These are phyloP conservation scores for Mycena citricolor DNA, from an alignment of 1,284 basidiomycete genomes.

Conservation along the genomic window DNA sequence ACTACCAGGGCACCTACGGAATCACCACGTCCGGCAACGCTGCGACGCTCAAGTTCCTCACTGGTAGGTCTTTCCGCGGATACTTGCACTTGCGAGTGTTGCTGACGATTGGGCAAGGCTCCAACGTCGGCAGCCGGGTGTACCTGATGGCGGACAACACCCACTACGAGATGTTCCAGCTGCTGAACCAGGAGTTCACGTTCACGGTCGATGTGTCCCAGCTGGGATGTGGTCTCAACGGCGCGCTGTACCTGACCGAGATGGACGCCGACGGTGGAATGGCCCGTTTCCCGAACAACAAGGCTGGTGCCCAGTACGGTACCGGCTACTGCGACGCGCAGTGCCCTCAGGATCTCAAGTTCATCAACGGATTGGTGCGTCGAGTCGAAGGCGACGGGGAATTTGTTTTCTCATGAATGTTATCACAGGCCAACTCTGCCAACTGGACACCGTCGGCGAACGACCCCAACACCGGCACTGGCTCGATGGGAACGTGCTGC, in stretches of 20 bases:
- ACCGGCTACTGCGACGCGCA: conserved; percentile 55
- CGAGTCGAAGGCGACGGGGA: too few relatives aligned
- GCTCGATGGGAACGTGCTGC: conserved; percentile 47
- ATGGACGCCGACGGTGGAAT: conserved; percentile 58
- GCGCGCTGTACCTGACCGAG: conserved; percentile 38
- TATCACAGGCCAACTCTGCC: conserved; percentile 30
- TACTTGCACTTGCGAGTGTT: too few relatives aligned
- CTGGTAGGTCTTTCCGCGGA: conserved; percentile 27
- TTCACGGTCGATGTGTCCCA: conserved; percentile 52
- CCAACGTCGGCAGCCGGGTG: conserved; percentile 54
- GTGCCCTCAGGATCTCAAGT: conserved; percentile 54
- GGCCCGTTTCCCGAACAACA: conserved; percentile 48
- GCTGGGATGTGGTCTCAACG: conserved; percentile 53
- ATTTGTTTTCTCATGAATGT: conserved; percentile 39
- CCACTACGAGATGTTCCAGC: conserved; percentile 46
- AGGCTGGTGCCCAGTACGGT: conserved; percentile 50
- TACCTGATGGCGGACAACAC: conserved; percentile 48
- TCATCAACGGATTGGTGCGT: conserved; percentile 46
- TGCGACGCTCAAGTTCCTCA: conserved; percentile 53
- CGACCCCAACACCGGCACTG: conserved; percentile 45
- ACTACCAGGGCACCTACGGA: conserved; percentile 42
- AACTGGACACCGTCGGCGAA: conserved; percentile 40
- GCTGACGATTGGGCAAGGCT: conserved; percentile 29
- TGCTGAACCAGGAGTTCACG: conserved; percentile 40
- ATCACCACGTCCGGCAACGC: conserved; percentile 40